Evolutionary conservation across 805 yeast genomes (phyloP), one percentile per base, ranked within the genome.

Genomic region (Ogataea trehaloabstinens): DNA sequence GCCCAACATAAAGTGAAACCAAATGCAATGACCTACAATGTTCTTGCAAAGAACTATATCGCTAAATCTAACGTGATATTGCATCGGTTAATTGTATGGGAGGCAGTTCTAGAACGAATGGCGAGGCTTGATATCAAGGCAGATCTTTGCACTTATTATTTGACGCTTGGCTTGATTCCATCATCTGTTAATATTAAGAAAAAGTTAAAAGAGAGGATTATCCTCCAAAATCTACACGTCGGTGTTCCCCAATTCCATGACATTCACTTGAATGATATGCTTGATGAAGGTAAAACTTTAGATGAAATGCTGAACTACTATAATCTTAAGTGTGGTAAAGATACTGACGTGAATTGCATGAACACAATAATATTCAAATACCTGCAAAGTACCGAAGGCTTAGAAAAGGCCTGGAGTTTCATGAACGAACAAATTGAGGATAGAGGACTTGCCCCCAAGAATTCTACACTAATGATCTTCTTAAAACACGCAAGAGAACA

Each of bases 401-500:
- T 53, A 7, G 22, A 15, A 2, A 39, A 31, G 2, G 54, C 54
- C 3, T 54, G 59, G 61, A 24, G 30, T 2, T 49, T 54, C 25
- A 44, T 55, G 50, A 28, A 10, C 3, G 19, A 18, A 6, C 43
- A 46, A 24, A 16, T 24, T 3, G n/a, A 28, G 6, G 4, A 6
- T 8, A 28, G 34, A 19, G 34, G 38, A 4, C 15, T 43, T 10
- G 30, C 27, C 5, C 52, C 56, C 3, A 37, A 41, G 19, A 31
- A 40, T 34, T 46, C 57, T 5, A 56, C 59, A 12, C 11, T 49
- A 24, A 52, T 57, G 3, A 24, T 56, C 5, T 49, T 52, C 12
- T 25, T 53, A 12, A 55, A 51, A 24, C 40, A 46, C 29, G 46
- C 44, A 4, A 42, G 35, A 17, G 7, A n/a, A 6, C 31, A 30